phyloP scores from a whole-genome alignment of 1,284 basidiomycete species.

The Cryptococcus floricola region DNA sequence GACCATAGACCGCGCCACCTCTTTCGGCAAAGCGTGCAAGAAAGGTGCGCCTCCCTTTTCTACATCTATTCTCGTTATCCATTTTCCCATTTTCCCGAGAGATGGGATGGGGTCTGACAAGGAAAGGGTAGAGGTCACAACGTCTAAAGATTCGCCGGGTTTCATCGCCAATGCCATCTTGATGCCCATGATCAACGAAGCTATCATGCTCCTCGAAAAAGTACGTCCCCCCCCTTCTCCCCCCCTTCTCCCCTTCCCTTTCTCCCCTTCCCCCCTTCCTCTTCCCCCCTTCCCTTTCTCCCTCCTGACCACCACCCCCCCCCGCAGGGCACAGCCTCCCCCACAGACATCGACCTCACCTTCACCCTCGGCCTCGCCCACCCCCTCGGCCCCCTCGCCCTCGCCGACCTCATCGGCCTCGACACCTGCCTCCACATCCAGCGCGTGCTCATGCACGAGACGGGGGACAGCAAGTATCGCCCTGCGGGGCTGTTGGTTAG shows the following conservation, averaged over 20 bases:
- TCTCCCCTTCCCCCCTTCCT: not conserved
- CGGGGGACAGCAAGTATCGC: slow-evolving; percentile 94
- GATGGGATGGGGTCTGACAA: slow-evolving; percentile 1
- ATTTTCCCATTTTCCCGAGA: not conserved
- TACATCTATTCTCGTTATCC: not conserved
- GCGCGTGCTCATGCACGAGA: slow-evolving; percentile 80
- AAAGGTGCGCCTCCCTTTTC: slow-evolving; percentile 60
- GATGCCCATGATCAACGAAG: slow-evolving; percentile 59
- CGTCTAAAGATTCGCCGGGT: slow-evolving; percentile 84
- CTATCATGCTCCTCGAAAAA: slow-evolving; percentile 87
- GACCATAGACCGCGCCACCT: slow-evolving; percentile 69
- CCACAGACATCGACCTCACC: slow-evolving; percentile 93
- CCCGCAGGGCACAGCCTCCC: slow-evolving; percentile 81
- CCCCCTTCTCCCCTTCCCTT: not conserved
- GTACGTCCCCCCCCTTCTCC: slow-evolving; percentile 44
- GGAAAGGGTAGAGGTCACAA: slow-evolving; percentile 65
- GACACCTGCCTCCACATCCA: slow-evolving; percentile 89
- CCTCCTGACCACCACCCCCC: not conserved
- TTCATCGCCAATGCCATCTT: slow-evolving; percentile 53
- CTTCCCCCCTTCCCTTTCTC: not conserved
- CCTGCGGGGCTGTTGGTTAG: slow-evolving; percentile 82
- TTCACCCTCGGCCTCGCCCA: slow-evolving; percentile 91
- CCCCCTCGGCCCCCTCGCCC: slow-evolving; percentile 87
- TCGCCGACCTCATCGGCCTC: slow-evolving; percentile 86
- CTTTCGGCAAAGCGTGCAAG: slow-evolving; percentile 82